A percentile compares a stretch with the other conserved stretches of the same genome.
Conservation (phyloP, 805 yeast genomes). For the Yarrowia yakushimensis region DNA sequence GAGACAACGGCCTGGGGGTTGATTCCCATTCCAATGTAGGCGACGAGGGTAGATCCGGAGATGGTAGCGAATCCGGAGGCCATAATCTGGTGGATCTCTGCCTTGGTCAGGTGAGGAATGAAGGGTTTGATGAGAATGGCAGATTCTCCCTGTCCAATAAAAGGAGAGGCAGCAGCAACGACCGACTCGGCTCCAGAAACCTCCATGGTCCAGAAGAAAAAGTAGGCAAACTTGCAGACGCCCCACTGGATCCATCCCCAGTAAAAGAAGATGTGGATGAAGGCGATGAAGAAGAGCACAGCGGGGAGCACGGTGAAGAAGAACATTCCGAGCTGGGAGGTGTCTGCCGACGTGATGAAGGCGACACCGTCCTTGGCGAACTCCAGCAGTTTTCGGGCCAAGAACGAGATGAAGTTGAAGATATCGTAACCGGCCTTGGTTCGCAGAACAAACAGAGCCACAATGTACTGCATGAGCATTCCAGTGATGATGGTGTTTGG, state of each 20-base stretch:
- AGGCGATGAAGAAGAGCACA: conserved; percentile 60
- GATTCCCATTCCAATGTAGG: conserved; percentile 60
- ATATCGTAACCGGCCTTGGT: conserved; percentile 59
- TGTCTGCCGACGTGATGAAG: conserved; percentile 47
- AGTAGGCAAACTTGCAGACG: conserved; percentile 52
- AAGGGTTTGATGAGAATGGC: conserved; percentile 60
- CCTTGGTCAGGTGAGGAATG: conserved; percentile 54
- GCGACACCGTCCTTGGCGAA: conserved; percentile 62
- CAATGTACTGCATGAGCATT: conserved; percentile 54
- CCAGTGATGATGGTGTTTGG: conserved; percentile 63
- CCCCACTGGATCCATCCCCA: conserved; percentile 60
- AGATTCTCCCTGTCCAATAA: conserved; percentile 63
- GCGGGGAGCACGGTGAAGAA: conserved; percentile 60
- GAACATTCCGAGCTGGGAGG: conserved; percentile 46
- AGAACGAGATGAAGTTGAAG: conserved; percentile 55
- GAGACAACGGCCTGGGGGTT: conserved; percentile 60
- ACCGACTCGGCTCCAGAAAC: conserved; percentile 64
- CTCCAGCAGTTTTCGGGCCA: conserved; percentile 55
- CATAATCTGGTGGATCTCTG: conserved; percentile 62
- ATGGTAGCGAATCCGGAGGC: conserved; percentile 62
- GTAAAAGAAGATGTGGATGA: conserved; percentile 58
- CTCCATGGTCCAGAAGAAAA: conserved; percentile 58
- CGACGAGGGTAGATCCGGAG: conserved; percentile 60
- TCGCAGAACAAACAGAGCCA: conserved; percentile 59
- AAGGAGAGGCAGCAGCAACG: conserved; percentile 65